Evolutionary conservation across 1,284 basidiomycete genomes (phyloP).

Genomic region (Fomitopsis schrenkii): DNA sequence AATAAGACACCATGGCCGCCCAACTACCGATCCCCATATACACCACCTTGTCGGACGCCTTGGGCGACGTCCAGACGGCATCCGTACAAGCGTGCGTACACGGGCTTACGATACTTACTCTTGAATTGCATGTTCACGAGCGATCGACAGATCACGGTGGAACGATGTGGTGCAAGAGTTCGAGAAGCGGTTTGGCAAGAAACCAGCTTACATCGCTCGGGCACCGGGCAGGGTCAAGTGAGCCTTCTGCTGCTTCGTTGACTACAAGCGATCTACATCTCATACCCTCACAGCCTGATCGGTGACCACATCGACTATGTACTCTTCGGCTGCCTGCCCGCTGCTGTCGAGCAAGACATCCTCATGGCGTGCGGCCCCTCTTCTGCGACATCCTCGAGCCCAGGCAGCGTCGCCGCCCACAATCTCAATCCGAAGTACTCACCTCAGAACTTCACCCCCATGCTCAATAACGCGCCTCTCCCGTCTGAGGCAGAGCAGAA

Average conservation of each 20-base stretch:
- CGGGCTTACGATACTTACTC: not conserved
- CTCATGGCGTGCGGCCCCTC: slow-evolving; percentile 75
- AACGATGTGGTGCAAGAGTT: slow-evolving; percentile 61
- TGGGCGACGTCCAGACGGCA: slow-evolving; percentile 51
- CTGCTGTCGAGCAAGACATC: slow-evolving; percentile 83
- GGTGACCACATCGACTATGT: slow-evolving; percentile 90
- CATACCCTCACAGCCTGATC: slow-evolving; percentile 25
- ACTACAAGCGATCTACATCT: slow-evolving; percentile 1
- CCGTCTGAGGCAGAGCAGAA: slow-evolving; percentile 21
- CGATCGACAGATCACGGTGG: slow-evolving; percentile 50
- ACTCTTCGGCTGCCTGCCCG: slow-evolving; percentile 76
- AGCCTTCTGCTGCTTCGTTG: slow-evolving; percentile 25
- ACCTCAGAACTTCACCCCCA: slow-evolving; percentile 54
- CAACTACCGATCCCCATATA: slow-evolving; percentile 62
- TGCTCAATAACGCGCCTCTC: slow-evolving; percentile 20
- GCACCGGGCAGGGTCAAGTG: slow-evolving; percentile 86
- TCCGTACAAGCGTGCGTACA: slow-evolving; percentile 50
- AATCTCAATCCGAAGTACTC: slow-evolving; percentile 64
- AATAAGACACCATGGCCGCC: slow-evolving; percentile 42
- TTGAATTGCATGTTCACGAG: not conserved
- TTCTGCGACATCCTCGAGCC: slow-evolving; percentile 13
- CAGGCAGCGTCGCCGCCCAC: slow-evolving; percentile 50
- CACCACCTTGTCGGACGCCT: slow-evolving; percentile 56
- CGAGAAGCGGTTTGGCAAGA: slow-evolving; percentile 57
- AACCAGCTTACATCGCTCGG: slow-evolving; percentile 68